phyloP scores from a whole-genome alignment of 345 rosid species.

The Aquilaria malaccensis region DNA sequence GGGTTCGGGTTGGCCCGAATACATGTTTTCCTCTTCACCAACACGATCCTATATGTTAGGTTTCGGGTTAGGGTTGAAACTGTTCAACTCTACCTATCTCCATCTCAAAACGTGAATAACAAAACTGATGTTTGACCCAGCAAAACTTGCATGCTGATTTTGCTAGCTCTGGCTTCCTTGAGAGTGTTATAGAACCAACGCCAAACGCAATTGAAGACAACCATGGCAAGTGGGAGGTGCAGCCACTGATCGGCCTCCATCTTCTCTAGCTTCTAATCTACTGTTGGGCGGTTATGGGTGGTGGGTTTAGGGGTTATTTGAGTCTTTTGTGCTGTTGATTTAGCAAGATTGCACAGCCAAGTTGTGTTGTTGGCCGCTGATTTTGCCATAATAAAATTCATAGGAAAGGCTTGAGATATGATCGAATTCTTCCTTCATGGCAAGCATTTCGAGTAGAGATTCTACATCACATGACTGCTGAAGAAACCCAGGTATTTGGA shows the following conservation, averaged over 20 bases:
- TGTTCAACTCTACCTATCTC: no score
- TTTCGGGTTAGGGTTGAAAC: no score
- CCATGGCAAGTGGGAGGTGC: slow-evolving; percentile 60
- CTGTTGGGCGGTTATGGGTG: slow-evolving; percentile 3
- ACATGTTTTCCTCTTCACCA: no score
- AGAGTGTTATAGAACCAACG: slow-evolving; percentile 92
- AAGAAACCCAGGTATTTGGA: no score
- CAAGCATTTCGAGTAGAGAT: no score
- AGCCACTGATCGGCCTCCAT: slow-evolving; percentile 10
- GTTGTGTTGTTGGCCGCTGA: slow-evolving; percentile 30
- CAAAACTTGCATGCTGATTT: slow-evolving; percentile 79
- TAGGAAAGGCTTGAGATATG: no score
- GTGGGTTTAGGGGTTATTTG: slow-evolving; percentile 33
- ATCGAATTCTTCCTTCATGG: no score
- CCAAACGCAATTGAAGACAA: slow-evolving; percentile 77
- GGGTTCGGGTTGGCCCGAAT: no score
- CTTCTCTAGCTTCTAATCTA: slow-evolving; percentile 35
- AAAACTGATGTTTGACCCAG: slow-evolving; percentile 44
- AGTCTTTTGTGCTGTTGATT: background rate
- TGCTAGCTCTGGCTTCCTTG: slow-evolving; percentile 87
- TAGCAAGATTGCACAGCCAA: slow-evolving; percentile 24
- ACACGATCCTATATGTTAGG: no score
- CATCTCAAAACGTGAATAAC: no score
- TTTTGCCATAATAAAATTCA: slow-evolving; percentile 35
- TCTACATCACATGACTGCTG: no score